Base-by-base conservation (phyloP, 2,329 filamentous ascomycete species). In the Zymoseptoria crescenta region DNA sequence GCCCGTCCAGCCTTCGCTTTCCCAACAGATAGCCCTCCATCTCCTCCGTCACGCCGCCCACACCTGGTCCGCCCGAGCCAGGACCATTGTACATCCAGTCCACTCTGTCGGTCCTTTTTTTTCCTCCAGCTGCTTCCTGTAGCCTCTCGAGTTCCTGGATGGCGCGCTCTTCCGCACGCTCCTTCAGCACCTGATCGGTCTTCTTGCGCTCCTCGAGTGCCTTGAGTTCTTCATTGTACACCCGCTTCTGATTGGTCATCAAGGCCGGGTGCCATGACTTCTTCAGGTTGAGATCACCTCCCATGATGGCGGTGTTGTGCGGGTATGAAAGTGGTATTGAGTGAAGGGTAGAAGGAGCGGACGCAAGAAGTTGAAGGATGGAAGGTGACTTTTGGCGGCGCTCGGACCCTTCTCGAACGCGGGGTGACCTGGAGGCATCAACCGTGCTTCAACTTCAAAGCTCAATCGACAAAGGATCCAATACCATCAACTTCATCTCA, bases 51-150 rank as follows among this genome's bases (percentile, higher is more conserved):
- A 77, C 75, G 20, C 73, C 76, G 24, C 83, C 84, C 48, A 84
- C 89, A 29, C 87, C 88, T n/a, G 80, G 79, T 69, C 89, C 87
- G 41, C 90, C 89, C 58, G 80, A 82, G 54, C 87, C 88, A 7
- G 94, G 91, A 1, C 93, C 93, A 67, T 88, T 85, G 75, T 99
- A 99, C 91, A 99, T 96, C 90, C 94, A 99, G 69, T 97, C 94
- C 27, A 99, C 93, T 41, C 91, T 86, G 68, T 93, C 87, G 29
- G 88, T 77, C 56, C 87, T 83, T 70, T 91, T 92, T 68, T 83
- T 85, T 58, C 92, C 91, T 45, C 94, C 94, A 0, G 91, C 88
- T 2, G 88, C 87, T 75, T 96, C 94, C 58, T 96, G 90, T 65
- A 97, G 83, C 56, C 86, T 84, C 74, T 96, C 89, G 1, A 97